phyloP scores from a whole-genome alignment of 2,329 filamentous ascomycete genomes.

The Beauveria rudraprayagi region DNA sequence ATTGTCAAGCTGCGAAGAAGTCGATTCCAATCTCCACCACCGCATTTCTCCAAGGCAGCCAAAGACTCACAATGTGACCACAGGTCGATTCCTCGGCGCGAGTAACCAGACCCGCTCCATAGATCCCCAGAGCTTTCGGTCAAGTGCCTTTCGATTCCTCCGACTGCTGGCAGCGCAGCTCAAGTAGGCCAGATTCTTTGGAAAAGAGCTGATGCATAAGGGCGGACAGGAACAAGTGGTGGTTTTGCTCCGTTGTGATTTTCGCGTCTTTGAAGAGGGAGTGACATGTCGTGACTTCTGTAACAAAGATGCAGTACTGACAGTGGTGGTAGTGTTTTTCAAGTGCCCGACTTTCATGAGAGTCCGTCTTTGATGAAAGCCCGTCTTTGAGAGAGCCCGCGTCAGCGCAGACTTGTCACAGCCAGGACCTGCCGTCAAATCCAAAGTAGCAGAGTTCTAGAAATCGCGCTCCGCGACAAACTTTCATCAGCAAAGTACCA shows the following conservation, averaged over 20 bases:
- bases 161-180: background rate
- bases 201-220: background rate
- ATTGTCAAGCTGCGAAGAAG: background rate
- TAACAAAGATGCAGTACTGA: background rate
- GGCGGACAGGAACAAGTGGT: background rate
- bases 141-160: background rate
- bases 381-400: background rate
- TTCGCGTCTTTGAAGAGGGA: conserved; percentile 7
- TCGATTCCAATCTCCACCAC: background rate
- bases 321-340: background rate
- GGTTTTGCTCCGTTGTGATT: background rate
- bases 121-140: background rate
- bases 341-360: no score
- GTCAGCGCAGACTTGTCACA: conserved; percentile 4
- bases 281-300: background rate
- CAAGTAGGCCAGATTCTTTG: background rate
- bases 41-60: background rate
- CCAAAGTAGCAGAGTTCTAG: background rate
- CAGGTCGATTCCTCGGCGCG: background rate
- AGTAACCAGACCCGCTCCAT: background rate
- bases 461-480: background rate
- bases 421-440: background rate
- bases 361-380: background rate
- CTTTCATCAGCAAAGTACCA: background rate
- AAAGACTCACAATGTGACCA: background rate